These are phyloP conservation scores for Mucor plumbeus DNA, from an alignment of 371 early-diverging fungal species.

Conservation along the genomic window DNA sequence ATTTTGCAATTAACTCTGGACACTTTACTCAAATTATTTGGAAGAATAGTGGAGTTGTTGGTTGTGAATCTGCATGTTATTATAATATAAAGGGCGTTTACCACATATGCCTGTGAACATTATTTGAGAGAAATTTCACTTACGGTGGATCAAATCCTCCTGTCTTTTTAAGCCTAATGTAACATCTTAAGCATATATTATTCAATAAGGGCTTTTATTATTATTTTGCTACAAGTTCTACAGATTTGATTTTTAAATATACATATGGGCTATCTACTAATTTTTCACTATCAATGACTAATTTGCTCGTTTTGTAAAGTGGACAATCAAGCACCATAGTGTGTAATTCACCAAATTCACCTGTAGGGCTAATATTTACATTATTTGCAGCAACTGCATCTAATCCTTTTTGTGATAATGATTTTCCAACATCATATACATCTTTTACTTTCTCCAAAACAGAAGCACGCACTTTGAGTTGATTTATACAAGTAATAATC, in stretches of 20 bases:
- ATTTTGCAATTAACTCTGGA: constrained; percentile 39
- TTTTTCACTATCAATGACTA: constrained; percentile 36
- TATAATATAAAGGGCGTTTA: constrained; percentile 29
- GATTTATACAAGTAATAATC: constrained; percentile 53
- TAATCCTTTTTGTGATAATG: constrained; percentile 6
- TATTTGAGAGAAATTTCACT: constrained; percentile 47
- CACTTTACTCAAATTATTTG: constrained; percentile 63
- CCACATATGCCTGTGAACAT: constrained; percentile 47
- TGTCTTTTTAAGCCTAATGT: constrained; percentile 8
- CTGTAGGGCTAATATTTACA: constrained; percentile 34
- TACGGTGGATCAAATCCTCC: neutral
- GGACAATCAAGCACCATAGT: constrained; percentile 62
- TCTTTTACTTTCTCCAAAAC: constrained; percentile 11
- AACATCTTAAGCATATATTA: neutral
- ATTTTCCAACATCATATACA: constrained; percentile 30
- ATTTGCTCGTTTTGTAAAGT: constrained; percentile 32
- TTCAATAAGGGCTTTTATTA: neutral
- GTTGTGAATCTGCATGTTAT: constrained; percentile 53
- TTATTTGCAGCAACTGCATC: constrained; percentile 10
- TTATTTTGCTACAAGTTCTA: constrained; percentile 24
- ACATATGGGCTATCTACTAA: constrained; percentile 41
- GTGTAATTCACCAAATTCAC: constrained; percentile 65
- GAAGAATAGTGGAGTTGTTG: constrained; percentile 47
- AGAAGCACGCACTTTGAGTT: constrained; percentile 30
- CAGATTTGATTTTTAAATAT: constrained; percentile 41